phyloP scores from a whole-genome alignment of 306 rosid genomes.

The Bauhinia variegata region DNA sequence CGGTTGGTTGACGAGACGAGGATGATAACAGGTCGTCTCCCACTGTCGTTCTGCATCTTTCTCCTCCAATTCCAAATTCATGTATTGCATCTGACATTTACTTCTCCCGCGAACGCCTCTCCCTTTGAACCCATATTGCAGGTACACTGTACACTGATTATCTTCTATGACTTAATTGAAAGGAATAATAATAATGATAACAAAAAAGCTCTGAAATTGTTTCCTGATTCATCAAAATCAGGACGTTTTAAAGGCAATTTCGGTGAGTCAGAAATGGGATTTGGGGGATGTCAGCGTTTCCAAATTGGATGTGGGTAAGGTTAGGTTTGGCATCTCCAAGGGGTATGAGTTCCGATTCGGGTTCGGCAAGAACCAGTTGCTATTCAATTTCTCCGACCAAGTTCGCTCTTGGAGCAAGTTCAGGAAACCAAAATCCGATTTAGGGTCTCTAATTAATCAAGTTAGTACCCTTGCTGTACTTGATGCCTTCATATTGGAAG shows the following conservation, averaged over 20 bases:
- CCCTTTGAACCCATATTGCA: slow-evolving; percentile 43
- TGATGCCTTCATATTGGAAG: slow-evolving; percentile 62
- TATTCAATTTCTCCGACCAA: slow-evolving; percentile 60
- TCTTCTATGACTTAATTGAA: not conserved
- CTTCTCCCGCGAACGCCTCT: too few species aligned
- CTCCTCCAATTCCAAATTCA: too few species aligned
- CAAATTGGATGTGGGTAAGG: slow-evolving; percentile 54
- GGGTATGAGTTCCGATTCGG: slow-evolving; percentile 63
- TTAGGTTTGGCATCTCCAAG: slow-evolving; percentile 58
- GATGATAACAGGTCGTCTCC: too few species aligned
- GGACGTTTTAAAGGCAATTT: slow-evolving; percentile 76
- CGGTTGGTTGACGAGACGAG: too few species aligned
- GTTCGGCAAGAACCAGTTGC: slow-evolving; percentile 46
- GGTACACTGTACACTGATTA: slow-evolving; percentile 43
- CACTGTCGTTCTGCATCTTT: too few species aligned
- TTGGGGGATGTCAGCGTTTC: slow-evolving; percentile 49
- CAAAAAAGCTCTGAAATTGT: too few species aligned
- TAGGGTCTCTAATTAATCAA: slow-evolving; percentile 53
- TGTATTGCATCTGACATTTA: too few species aligned
- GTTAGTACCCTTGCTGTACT: slow-evolving; percentile 54
- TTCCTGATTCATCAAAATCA: slow-evolving; percentile 29
- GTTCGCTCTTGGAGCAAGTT: slow-evolving; percentile 67
- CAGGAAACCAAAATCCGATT: slow-evolving; percentile 44
- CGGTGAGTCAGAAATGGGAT: slow-evolving; percentile 66
- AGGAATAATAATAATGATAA: too few species aligned